Evolutionary conservation across 192 early-diverging fungal species (phyloP).

Genomic region (Rhizophagus prolifer): DNA sequence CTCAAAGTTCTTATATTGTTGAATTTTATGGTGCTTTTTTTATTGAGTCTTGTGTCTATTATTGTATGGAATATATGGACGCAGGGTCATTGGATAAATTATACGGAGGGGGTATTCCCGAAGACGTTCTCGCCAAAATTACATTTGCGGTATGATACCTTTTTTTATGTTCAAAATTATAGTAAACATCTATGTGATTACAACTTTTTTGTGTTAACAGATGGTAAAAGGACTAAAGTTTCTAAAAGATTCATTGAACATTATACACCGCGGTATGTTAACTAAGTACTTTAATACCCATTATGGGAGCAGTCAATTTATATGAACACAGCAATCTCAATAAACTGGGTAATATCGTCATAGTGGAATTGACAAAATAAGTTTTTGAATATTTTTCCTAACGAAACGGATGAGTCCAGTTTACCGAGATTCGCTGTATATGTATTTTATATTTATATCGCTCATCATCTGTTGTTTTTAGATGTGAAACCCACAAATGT

Average conservation of each 20-base stretch:
- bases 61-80: constrained; percentile 99
- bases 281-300: background rate
- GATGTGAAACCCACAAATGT: constrained; percentile 98
- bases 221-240: constrained; percentile 83
- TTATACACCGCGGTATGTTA: constrained; percentile 78
- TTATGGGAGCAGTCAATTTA: background rate
- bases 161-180: background rate
- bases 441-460: background rate
- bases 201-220: constrained; percentile 38
- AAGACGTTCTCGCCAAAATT: constrained; percentile 75
- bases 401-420: too few species aligned
- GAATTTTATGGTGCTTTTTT: constrained; percentile 98
- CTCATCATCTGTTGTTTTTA: constrained; percentile 25
- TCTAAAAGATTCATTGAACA: constrained; percentile 81
- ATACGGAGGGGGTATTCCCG: constrained; percentile 78
- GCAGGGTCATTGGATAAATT: constrained; percentile 88
- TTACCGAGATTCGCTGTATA: background rate
- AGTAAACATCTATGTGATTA: constrained; percentile 1
- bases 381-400: too few species aligned
- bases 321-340: background rate
- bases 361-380: too few species aligned
- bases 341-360: too few species aligned
- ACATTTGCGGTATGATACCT: constrained; percentile 59
- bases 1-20: constrained; percentile 86
- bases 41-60: constrained; percentile 94